A percentile compares a stretch with the other conserved stretches of the same genome.
These are phyloP conservation scores for Trichoderma atroviride DNA, from an alignment of 2,329 filamentous ascomycete species.

Conservation along the genomic window DNA sequence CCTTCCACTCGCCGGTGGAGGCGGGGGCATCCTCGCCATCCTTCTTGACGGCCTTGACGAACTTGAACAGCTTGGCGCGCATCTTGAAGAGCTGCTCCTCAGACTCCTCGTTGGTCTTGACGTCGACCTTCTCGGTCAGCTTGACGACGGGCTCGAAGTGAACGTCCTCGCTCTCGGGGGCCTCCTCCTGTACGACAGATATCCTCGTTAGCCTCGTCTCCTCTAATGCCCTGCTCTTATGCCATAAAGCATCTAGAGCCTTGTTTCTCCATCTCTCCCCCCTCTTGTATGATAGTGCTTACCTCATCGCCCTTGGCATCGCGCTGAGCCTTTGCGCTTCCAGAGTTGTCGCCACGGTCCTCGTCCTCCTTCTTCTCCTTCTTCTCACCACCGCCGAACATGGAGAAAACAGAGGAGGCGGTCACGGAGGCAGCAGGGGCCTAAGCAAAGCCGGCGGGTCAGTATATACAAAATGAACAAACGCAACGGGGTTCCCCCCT, in stretches of 20 bases:
- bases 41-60: conserved; percentile 68
- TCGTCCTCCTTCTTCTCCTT: conserved; percentile 91
- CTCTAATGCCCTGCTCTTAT: background rate
- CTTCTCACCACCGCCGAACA: conserved; percentile 97
- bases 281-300: conserved; percentile 28
- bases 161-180: conserved; percentile 85
- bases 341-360: conserved; percentile 83
- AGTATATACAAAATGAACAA: background rate
- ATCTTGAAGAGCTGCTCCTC: conserved; percentile 99
- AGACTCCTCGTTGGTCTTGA: conserved; percentile 96
- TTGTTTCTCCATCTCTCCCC: background rate
- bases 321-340: conserved; percentile 80
- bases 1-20: conserved; percentile 88
- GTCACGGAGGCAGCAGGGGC: conserved; percentile 46
- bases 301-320: conserved; percentile 62
- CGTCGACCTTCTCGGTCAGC: conserved; percentile 95
- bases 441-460: conserved; percentile 12
- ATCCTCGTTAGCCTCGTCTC: background rate
- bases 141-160: conserved; percentile 97
- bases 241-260: background rate
- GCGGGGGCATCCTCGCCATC: conserved; percentile 23
- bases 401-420: conserved; percentile 81
- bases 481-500: background rate
- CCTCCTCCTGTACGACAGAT: conserved; percentile 62
- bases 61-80: conserved; percentile 99